Evolutionary conservation across 768 basidiomycete species (phyloP), one percentile per base, ranked within the genome.

Genomic region (Tylopilus vinaceipallidus): DNA sequence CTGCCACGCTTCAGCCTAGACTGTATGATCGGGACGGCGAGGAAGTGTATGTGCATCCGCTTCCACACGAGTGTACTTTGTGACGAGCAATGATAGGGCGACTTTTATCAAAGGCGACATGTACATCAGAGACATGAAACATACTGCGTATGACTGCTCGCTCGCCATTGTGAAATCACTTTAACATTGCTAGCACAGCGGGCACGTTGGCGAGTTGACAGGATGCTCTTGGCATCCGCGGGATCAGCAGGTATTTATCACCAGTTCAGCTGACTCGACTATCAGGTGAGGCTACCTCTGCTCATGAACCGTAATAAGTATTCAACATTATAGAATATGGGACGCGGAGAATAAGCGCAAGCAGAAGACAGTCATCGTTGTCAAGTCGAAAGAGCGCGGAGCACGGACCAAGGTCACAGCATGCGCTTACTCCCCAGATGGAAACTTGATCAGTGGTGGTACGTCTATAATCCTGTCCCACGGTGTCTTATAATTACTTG

Each of bases 81-180:
- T 73, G 70, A 73, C 76, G 66, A 81, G 73, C 77, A 71, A 77
- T 74, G 60, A 49, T 61, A 88, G 88, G 70, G 82, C 84, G 54
- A 84, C 84, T 50, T 87, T 79, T 67, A 76, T 92, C 64, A 98
- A 98, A 72, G 97, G 97, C 29, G 97, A 99, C 71, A 91, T 90
- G 52, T 99, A 98, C 67, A 90, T 99, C 58, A 87, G 97, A 48
- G 97, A 99, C 71, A 95, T 99, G 91, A 92, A 92, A 70, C 87
- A 98, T 64, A 99, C 97, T n/a, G 79, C 87, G 95, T 95, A 60
- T 57, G 93, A n/a, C n/a, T n/a, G n/a, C n/a, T n/a, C n/a, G 74
- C 42, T 50, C 24, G 9, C 53, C 57, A 40, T 44, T 30, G 22
- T 43, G 34, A 47, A 33, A 47, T 36, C 11, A 36, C 22, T 16